Base-by-base conservation (phyloP, 1,284 basidiomycete species). In the Rhodotorula sp. region DNA sequence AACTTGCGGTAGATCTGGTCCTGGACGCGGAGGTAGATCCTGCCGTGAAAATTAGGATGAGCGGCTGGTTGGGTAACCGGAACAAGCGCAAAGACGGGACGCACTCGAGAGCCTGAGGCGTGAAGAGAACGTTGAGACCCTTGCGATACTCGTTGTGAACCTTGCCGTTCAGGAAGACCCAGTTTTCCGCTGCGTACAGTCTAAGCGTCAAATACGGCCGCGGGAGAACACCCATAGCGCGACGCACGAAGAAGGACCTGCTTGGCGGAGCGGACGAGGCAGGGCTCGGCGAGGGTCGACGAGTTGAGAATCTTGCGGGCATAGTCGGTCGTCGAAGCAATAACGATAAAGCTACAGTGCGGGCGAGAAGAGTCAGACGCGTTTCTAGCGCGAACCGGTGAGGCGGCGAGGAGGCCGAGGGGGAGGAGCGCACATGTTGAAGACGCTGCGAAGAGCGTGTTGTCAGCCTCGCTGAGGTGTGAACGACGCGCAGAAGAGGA, bases 101-200 rank as follows among this genome's bases (percentile, higher is more conserved):
- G 71, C 81, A 92, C 92, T 90, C 87, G 61, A 98, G 87, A 17
- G 94, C 92, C 81, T 92, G 91, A 81, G 92, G 91, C 36, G 97
- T 98, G 85, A 98, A 99, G 64, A 99, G 87, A 48, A 87, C 85
- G 83, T 97, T 97, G 66, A 99, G 84, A 39, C 91, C 90, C 77
- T 90, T 91, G 76, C 97, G 91, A 83, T 97, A 99, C 66, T 97
- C 94, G 73, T 95, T 89, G 81, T 99, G 96, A 2, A 85, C 86
- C 84, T 95, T 98, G 70, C 96, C 96, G 76, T 89, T 95, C 59
- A 98, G 85, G 85, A 99, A 99, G 17, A 99, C 96, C 93, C 97
- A 99, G 85, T 98, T 99, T 72, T 97, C 91, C 1, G 91, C 75
- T 76, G 68, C 29, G 37, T 5, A 1, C 32, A 8, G 4, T 7